Conservation (phyloP, 306 rosid species). For the Pyrus bretschneideri region DNA sequence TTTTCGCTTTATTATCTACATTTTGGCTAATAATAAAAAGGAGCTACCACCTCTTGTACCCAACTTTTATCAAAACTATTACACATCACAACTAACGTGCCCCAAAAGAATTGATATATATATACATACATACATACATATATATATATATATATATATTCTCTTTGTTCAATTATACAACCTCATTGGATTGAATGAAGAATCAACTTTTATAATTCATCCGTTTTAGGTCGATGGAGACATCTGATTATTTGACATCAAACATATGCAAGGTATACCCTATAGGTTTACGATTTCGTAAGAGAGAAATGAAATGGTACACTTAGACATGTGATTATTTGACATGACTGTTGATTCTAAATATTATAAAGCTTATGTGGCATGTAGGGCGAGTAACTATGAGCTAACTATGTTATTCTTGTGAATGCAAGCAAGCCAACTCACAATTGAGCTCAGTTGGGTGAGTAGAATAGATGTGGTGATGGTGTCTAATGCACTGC, state of each 20-base stretch:
- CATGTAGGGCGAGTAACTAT: too few species aligned
- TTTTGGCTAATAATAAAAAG: slow-evolving; percentile 7
- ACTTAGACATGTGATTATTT: neutral
- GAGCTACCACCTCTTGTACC: neutral
- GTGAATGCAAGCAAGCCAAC: too few species aligned
- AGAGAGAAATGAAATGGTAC: neutral
- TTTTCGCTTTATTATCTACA: slow-evolving; percentile 14
- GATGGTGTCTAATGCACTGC: too few species aligned
- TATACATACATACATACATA: too few species aligned
- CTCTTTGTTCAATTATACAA: neutral
- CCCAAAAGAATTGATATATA: neutral
- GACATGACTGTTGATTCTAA: neutral
- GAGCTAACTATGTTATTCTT: too few species aligned
- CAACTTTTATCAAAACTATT: neutral
- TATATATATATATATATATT: too few species aligned
- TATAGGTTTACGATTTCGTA: too few species aligned
- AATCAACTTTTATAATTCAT: neutral
- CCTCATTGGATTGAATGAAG: neutral
- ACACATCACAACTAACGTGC: neutral
- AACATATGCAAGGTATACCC: neutral
- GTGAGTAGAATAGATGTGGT: too few species aligned
- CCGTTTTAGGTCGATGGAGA: neutral
- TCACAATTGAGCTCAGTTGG: too few species aligned
- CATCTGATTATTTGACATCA: too few species aligned
- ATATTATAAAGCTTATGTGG: too few species aligned